Conservation (phyloP, 2,329 filamentous ascomycete species). For the Pyricularia sp. region DNA sequence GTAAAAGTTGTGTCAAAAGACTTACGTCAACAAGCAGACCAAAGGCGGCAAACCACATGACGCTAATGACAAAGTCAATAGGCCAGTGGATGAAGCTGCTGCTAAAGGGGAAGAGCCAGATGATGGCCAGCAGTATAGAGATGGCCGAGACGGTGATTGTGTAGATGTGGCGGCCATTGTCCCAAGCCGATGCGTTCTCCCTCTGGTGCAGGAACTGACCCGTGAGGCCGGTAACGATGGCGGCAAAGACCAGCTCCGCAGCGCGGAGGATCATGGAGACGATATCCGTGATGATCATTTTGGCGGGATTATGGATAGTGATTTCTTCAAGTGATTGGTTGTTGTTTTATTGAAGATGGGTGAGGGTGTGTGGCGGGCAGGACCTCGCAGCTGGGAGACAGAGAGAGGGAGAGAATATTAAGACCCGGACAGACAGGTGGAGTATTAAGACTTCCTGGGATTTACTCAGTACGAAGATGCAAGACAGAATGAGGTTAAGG, state of each 20-base stretch:
- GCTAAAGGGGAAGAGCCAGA: conserved; percentile 67
- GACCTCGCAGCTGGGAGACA: background rate
- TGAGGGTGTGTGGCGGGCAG: background rate
- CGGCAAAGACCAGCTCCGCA: conserved; percentile 56
- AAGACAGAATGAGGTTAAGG: background rate
- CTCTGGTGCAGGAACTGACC: conserved; percentile 53
- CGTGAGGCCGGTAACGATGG: conserved; percentile 62
- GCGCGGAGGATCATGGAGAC: conserved; percentile 48
- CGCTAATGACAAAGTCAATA: conserved; percentile 58
- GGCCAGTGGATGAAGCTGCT: conserved; percentile 61
- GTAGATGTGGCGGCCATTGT: conserved; percentile 62
- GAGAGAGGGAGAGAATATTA: background rate
- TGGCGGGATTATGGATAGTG: conserved; percentile 11
- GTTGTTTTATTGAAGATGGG: background rate
- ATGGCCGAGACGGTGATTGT: conserved; percentile 61
- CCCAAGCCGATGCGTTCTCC: conserved; percentile 37
- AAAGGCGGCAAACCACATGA: conserved; percentile 63
- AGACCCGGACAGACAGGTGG: background rate
- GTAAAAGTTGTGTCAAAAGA: conserved; percentile 9
- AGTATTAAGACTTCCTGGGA: background rate
- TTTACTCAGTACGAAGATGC: background rate
- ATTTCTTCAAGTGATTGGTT: background rate
- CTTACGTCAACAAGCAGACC: conserved; percentile 54
- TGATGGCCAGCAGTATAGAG: conserved; percentile 56
- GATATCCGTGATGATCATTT: conserved; percentile 44